These are phyloP conservation scores for Penicillium goetzii DNA, from an alignment of 495 filamentous ascomycete genomes.

Conservation along the genomic window DNA sequence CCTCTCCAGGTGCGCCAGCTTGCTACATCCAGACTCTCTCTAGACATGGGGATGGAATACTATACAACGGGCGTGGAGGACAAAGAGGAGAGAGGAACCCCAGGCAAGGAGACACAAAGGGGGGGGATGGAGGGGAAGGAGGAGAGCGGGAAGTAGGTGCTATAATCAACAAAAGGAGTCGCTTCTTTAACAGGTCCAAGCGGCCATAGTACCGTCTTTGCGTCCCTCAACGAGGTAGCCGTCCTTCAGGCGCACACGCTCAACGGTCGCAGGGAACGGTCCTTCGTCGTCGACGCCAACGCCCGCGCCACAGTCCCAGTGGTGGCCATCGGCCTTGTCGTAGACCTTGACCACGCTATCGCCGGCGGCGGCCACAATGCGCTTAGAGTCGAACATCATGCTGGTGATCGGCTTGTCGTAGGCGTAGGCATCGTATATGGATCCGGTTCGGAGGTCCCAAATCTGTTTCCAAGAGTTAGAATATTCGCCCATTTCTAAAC, in stretches of 20 bases:
- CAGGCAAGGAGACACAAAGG: conserved; percentile 6
- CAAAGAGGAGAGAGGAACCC: conserved; percentile 13
- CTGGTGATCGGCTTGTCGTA: conserved; percentile 92
- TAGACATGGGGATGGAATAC: conserved; percentile 31
- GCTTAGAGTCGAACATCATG: conserved; percentile 95
- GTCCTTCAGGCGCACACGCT: conserved; percentile 88
- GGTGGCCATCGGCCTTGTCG: conserved; percentile 92
- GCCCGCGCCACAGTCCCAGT: conserved; percentile 96
- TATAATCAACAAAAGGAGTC: background rate
- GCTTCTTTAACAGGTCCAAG: conserved; percentile 77
- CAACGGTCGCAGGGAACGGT: conserved; percentile 68
- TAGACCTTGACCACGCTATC: conserved; percentile 96
- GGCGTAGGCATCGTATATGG: conserved; percentile 94
- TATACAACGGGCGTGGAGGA: conserved; percentile 31
- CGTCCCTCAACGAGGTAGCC: conserved; percentile 93
- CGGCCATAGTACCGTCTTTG: conserved; percentile 83
- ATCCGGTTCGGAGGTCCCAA: conserved; percentile 96
- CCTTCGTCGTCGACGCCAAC: conserved; percentile 64
- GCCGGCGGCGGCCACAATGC: conserved; percentile 88
- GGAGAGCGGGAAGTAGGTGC: background rate
- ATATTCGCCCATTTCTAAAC: background rate
- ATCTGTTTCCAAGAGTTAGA: conserved; percentile 60
- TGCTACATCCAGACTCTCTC: conserved; percentile 29
- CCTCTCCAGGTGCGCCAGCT: conserved; percentile 19
- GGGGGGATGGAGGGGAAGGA: conserved; percentile 11